Evolutionary conservation across 2,329 filamentous ascomycete genomes (phyloP).

Genomic region (Emergomyces africanus): DNA sequence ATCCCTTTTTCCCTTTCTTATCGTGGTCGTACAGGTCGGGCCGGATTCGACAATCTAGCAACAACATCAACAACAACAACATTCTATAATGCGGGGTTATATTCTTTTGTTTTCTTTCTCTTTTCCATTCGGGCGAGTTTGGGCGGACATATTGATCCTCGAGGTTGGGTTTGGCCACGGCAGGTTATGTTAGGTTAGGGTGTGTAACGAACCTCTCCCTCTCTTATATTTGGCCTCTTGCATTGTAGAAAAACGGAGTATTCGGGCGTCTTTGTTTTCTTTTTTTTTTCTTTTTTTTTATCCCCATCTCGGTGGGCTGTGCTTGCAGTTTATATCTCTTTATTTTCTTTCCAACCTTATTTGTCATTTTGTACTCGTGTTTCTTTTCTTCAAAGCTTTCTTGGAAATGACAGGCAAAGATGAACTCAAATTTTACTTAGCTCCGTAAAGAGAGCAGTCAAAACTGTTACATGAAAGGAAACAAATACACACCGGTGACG

Average conservation of each 20-base stretch:
- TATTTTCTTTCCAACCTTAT: neutral
- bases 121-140: neutral
- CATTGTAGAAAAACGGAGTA: neutral
- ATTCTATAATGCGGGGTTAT: neutral
- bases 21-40: neutral
- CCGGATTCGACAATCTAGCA: neutral
- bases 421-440: neutral
- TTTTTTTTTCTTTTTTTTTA: neutral
- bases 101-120: neutral
- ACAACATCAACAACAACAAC: neutral
- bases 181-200: neutral
- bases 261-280: neutral
- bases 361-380: neutral
- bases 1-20: neutral
- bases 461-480: neutral
- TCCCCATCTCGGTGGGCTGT: neutral
- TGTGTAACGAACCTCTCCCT: neutral
- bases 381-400: neutral
- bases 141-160: neutral
- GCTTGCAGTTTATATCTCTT: neutral
- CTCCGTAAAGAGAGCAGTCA: neutral
- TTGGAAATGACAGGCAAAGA: neutral
- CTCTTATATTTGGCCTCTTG: neutral
- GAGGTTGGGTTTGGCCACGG: neutral
- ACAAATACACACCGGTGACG: neutral